Evolutionary conservation across 805 yeast genomes (phyloP), one percentile per base, ranked within the genome.

Genomic region (Metschnikowia aberdeeniae): DNA sequence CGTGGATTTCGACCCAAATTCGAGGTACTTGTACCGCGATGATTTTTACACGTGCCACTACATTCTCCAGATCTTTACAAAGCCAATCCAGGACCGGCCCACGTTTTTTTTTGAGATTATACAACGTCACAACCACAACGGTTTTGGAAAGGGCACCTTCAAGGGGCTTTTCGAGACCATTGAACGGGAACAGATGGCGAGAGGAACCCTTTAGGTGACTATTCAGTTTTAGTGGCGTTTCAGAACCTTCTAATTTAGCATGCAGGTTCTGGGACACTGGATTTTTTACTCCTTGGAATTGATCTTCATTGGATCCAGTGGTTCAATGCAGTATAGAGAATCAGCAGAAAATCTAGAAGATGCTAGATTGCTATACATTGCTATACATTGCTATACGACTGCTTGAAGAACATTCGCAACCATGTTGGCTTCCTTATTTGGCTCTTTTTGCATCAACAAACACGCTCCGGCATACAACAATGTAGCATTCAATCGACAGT

Each of bases 111-210:
- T 88, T 52, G 96, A 88, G 61, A 75, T 88, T 20, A 88, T 88
- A 50, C 93, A 88, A 64, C 75, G 96, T 49, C 72, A 75, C 54
- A 84, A 86, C 56, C 90, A 86, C 60, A 76, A 82, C 49, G 96
- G 96, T 0, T 88, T 88, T 64, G 96, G 96, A 1, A 89, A 89
- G 40, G 96, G 96, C 1, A 88, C 89, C 49, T 88, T 88, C 68
- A 84, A 81, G 60, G 86, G 93, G 0, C 67, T 89, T 32, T 88
- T 86, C 58, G 90, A 87, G 58, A 78, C 85, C 6, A 80, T 88
- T 46, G 96, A 88, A 61, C 73, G 73, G n/a, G 90, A 86, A 53
- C 96, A 88, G 60, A 71, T 61, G 45, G 57, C 64, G 41, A 76
- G 96, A 42, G 95, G 95, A 1, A 87, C 87, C 12, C 62, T 80